phyloP scores from a whole-genome alignment of 306 rosid genomes.

The Dalbergia oliveri region DNA sequence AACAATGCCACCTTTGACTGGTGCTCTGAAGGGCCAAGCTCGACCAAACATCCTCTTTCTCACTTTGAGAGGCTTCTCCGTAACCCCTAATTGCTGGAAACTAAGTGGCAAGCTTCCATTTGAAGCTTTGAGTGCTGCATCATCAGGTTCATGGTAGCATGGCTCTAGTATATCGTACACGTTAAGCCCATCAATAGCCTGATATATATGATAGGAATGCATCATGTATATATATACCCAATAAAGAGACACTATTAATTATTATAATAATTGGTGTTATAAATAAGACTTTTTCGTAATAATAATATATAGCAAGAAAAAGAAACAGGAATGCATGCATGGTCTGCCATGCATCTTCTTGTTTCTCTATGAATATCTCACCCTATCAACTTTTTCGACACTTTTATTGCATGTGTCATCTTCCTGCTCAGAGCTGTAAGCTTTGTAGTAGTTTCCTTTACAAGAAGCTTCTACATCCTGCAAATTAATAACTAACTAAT shows the following conservation, averaged over 20 bases:
- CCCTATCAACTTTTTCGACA: conserved; percentile 39
- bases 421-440: conserved; percentile 9
- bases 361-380: conserved; percentile 23
- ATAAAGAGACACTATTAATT: not conserved
- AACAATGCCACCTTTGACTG: conserved; percentile 63
- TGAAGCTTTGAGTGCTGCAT: not conserved
- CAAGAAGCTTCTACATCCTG: conserved; percentile 50
- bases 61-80: conserved; percentile 62
- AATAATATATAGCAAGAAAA: not conserved
- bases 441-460: conserved; percentile 53
- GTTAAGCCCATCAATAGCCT: conserved; percentile 68
- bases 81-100: conserved; percentile 66
- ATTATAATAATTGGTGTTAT: not conserved
- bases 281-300: too few relatives aligned
- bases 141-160: conserved; percentile 58
- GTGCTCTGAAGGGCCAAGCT: conserved; percentile 81
- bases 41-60: conserved; percentile 81
- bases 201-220: not conserved
- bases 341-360: too few relatives aligned
- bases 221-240: not conserved
- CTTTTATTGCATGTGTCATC: not conserved
- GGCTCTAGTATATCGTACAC: conserved; percentile 75
- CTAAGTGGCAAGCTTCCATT: conserved; percentile 61
- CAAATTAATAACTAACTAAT: conserved; percentile 10
- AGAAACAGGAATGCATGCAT: not conserved